Percentiles rank a stretch among this genome's conserved stretches.
Conservation (phyloP, 202 grass and related monocot species). For the Digitaria exilis region DNA sequence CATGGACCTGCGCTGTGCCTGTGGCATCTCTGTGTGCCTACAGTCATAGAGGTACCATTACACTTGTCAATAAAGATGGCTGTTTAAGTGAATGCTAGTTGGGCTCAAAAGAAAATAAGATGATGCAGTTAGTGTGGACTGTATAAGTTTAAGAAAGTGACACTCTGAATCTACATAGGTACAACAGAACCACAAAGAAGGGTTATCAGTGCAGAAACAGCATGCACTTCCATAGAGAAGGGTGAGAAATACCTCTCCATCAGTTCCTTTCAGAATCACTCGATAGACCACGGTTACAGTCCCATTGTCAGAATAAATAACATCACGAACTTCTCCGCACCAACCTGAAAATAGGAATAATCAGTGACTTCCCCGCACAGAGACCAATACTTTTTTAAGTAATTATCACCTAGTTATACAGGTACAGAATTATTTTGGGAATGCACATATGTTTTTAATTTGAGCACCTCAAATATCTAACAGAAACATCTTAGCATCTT, state of each 20-base stretch:
- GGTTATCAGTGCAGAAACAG: not conserved
- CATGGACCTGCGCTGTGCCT: slow-evolving; percentile 61
- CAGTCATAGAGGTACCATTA: not conserved
- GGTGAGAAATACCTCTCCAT: slow-evolving; percentile 79
- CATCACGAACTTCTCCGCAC: slow-evolving; percentile 95
- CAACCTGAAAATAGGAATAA: slow-evolving; percentile 63
- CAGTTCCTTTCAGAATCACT: slow-evolving; percentile 82
- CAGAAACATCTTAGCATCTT: slow-evolving; percentile 2
- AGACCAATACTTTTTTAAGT: not conserved
- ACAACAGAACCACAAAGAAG: not conserved
- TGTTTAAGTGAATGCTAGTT: not conserved
- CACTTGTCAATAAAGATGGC: too few relatives aligned
- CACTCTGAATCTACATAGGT: not conserved
- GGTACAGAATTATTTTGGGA: not conserved
- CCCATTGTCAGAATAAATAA: slow-evolving; percentile 76
- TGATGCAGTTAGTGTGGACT: not conserved
- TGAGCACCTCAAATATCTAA: not conserved
- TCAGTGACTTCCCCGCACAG: slow-evolving; percentile 15
- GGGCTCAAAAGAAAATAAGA: not conserved
- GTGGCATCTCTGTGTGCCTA: slow-evolving; percentile 86
- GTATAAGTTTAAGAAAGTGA: not conserved
- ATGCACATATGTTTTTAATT: not conserved
- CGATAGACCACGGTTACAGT: slow-evolving; percentile 90
- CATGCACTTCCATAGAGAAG: not conserved
- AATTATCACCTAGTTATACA: not conserved